Evolutionary conservation across 352 stramenopile genomes (phyloP).

Genomic region (Phytopythium boreale): DNA sequence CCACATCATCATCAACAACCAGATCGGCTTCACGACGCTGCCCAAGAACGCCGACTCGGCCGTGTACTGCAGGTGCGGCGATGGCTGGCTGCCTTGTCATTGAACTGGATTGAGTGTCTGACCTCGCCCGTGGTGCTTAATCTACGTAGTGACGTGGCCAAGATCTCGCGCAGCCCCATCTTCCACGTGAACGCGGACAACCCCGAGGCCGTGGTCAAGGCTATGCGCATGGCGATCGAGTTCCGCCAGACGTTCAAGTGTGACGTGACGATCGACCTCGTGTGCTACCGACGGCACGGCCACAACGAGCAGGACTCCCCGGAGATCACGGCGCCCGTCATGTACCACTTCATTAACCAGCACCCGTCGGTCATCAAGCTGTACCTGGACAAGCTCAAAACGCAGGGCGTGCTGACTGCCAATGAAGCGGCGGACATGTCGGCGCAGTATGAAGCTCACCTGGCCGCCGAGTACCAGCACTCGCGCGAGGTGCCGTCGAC

Average conservation of each 20-base stretch:
- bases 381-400: constrained; percentile 70
- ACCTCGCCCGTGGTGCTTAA: neutral
- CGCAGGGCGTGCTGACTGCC: constrained; percentile 44
- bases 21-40: constrained; percentile 98
- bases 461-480: constrained; percentile 70
- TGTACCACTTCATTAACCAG: constrained; percentile 90
- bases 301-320: constrained; percentile 97
- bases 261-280: constrained; percentile 98
- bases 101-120: neutral
- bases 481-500: constrained; percentile 63
- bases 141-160: constrained; percentile 91
- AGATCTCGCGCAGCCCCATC: constrained; percentile 94
- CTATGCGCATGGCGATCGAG: constrained; percentile 91
- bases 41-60: constrained; percentile 96
- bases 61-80: constrained; percentile 90
- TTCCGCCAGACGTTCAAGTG: constrained; percentile 91
- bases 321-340: constrained; percentile 85
- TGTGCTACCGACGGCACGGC: constrained; percentile 98
- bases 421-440: constrained; percentile 51
- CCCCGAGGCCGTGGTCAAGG: constrained; percentile 89
- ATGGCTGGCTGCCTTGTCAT: too few species aligned
- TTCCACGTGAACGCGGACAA: constrained; percentile 98
- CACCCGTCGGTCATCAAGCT: constrained; percentile 77
- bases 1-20: constrained; percentile 99
- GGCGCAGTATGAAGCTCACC: constrained; percentile 57